Percentiles rank a stretch among this genome's conserved stretches.
These are phyloP conservation scores for Aphanomyces astaci DNA, from an alignment of 352 stramenopile species.

Conservation along the genomic window DNA sequence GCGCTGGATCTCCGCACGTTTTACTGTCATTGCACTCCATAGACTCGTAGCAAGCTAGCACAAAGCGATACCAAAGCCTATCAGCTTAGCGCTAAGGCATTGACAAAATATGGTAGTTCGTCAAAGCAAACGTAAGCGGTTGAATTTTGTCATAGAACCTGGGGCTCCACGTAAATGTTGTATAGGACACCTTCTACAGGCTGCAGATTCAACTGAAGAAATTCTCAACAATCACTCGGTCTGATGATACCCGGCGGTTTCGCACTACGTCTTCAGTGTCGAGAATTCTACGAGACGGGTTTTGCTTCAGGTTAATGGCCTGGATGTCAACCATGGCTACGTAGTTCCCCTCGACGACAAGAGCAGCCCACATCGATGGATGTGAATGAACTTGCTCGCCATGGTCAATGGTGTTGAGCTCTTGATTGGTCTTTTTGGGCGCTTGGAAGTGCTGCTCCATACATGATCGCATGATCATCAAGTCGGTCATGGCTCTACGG, in stretches of 20 bases:
- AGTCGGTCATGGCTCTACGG: background rate
- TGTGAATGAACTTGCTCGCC: background rate
- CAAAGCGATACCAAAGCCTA: too few species aligned
- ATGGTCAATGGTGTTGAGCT: background rate
- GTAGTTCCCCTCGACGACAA: constrained; percentile 1
- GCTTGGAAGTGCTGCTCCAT: background rate
- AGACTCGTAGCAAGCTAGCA: too few species aligned
- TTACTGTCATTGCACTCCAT: too few species aligned
- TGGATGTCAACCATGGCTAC: background rate
- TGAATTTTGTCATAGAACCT: background rate
- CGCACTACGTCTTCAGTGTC: background rate
- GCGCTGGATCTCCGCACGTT: too few species aligned
- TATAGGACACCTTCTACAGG: background rate
- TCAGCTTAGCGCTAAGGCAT: background rate
- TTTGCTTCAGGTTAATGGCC: background rate
- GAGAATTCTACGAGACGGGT: background rate
- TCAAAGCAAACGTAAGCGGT: background rate
- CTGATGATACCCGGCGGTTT: constrained; percentile 2
- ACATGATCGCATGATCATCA: background rate
- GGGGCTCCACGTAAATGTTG: background rate
- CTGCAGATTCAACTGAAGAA: background rate
- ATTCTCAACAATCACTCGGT: background rate
- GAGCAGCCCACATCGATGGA: background rate
- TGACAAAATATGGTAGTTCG: background rate
- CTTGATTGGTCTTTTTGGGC: background rate